A percentile compares a stretch with the other conserved stretches of the same genome.
phyloP scores from a whole-genome alignment of 805 yeast species.

The Hermanozyma aechmeae region DNA sequence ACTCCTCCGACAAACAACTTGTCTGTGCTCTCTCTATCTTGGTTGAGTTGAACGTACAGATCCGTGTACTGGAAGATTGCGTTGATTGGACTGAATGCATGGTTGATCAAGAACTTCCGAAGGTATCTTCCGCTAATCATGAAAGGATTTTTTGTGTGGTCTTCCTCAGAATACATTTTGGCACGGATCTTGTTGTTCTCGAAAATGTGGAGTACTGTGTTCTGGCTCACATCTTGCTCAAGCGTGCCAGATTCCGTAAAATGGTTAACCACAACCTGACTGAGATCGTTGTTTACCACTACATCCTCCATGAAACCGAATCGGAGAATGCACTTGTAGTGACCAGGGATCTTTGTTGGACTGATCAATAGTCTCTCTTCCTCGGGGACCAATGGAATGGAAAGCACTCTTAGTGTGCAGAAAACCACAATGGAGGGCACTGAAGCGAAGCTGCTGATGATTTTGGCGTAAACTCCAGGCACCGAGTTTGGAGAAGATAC shows the following conservation, averaged over 20 bases:
- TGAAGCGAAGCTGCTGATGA: conserved; percentile 32
- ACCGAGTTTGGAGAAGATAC: conserved; percentile 35
- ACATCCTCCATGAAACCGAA: conserved; percentile 45
- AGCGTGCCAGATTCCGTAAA: too few species aligned
- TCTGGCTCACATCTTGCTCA: too few species aligned
- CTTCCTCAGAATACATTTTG: conserved; percentile 9
- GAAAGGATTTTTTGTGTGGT: conserved; percentile 11
- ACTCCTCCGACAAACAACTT: conserved; percentile 19
- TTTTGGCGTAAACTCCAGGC: conserved; percentile 30
- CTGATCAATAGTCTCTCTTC: conserved; percentile 33
- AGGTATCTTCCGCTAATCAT: conserved; percentile 4
- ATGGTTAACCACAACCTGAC: too few species aligned
- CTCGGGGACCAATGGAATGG: conserved; percentile 31
- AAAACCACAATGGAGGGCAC: conserved; percentile 37
- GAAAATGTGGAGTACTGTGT: conserved; percentile 19
- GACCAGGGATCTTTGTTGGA: conserved; percentile 33
- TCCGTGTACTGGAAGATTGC: conserved; percentile 14
- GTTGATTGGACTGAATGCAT: conserved; percentile 17
- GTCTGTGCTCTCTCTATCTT: conserved; percentile 13
- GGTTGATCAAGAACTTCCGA: conserved; percentile 14
- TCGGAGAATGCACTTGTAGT: conserved; percentile 38
- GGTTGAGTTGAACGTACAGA: conserved; percentile 11
- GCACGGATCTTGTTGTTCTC: conserved; percentile 19
- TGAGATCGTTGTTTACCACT: too few species aligned
- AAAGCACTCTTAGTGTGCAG: conserved; percentile 30